Base-by-base conservation (phyloP, 2,329 filamentous ascomycete genomes). In the Dothideomycetes sp. region DNA sequence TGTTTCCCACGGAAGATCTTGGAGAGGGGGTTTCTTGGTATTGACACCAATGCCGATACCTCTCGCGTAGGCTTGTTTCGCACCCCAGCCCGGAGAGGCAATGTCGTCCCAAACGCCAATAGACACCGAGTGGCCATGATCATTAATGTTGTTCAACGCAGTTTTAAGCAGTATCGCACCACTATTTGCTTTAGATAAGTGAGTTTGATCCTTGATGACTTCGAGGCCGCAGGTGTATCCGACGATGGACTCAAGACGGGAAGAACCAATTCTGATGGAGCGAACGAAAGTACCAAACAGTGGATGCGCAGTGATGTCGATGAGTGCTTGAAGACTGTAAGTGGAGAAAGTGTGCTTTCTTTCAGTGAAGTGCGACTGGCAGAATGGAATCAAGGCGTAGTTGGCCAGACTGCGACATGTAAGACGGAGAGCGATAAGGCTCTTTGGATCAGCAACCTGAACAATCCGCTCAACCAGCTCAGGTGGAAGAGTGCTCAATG, bases 281-380 rank as follows among this genome's bases (percentile, higher is more conserved):
- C 19, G 27, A 27, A 41, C 29, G n/a, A 27, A 36, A 8, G 19
- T 22, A 7, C 38, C 38, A 24, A 36, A 41, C 22, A 37, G 24
- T 5, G 33, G 34, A 14, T 41, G 38, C 4, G 33, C 33, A 3
- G 38, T 29, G 34, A 41, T 41, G 4, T 41, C 14, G 14, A 37
- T 10, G 2, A 41, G 30, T 10, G 27, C 34, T 12, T 41, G 11
- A 14, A 41, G 34, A 19, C 38, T 41, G 18, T 36, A n/a, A 5
- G 4, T 3, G 17, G 34, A 22, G 8, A 12, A 4, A 11, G 36
- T 27, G 30, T 36, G 33, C 29, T 12, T 40, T 10, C 37, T 31
- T 14, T 40, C 32, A 2, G 19, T 14, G 17, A 40, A 37, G 30
- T 27, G 17, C 7, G 17, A 34, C 3, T 11, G 2, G 8, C 19